Evolutionary conservation across 495 filamentous ascomycete species (phyloP), one percentile per base, ranked within the genome.

Genomic region (Tuber aestivum): DNA sequence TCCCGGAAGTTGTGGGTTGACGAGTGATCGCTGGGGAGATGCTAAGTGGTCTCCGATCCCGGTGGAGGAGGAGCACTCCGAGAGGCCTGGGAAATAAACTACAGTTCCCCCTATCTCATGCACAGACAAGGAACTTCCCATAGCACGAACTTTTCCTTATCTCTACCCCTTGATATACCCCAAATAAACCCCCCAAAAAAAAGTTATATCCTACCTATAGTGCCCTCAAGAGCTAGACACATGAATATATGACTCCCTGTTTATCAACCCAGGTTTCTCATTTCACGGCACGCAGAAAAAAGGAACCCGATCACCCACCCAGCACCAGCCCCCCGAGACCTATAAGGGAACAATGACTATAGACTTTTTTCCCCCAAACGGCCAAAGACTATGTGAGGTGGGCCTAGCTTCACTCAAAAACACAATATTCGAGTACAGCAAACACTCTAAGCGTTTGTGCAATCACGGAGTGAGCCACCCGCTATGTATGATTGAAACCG

Each of bases 1-100:
- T 69, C 85, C 88, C 0, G 88, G 87, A 3, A 84, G 82, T 68
- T 83, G 83, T 7, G 88, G 88, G 1, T 80, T 87, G 65, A 87
- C 85, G 21, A 78, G 76, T 7, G 85, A 88, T 74, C 83, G 82
- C 14, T 80, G 85, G 40, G 87, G 87, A 5, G 87, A 90, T 77
- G 84, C 45, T 10, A 76, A 70, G n/a, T 78, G 76, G 76, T 42
- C 35, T 21, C 76, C 76, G 16, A 27, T 71, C 14, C 32, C n/a
- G 56, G 27, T 27, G 56, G 56, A 65, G 56, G 56, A 65, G 56
- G 56, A 35, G 3, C n/a, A 0, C n/a, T 20, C 56, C 56, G 56
- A 8, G 4, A 18, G 27, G 20, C 27, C 56, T 35, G 14, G 56
- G 14, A 65, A 32, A 65, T 65, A 65, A 65, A 32, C 3, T 27